Evolutionary conservation across 306 rosid genomes (phyloP).

Genomic region (Ormosia emarginata): DNA sequence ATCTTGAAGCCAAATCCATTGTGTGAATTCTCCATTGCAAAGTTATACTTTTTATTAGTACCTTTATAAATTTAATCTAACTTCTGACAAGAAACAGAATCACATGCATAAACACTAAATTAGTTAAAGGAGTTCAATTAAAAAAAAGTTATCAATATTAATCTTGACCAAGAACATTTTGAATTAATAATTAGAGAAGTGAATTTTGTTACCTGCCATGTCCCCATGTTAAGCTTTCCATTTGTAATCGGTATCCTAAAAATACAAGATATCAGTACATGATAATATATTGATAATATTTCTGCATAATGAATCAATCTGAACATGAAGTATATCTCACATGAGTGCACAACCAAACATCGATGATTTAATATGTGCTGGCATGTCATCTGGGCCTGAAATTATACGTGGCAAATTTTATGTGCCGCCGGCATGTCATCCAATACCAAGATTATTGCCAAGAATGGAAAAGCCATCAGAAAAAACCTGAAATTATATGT

Average conservation of each 20-base stretch:
- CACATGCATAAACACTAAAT: too few species aligned
- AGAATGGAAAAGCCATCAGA: background rate
- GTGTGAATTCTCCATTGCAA: too few species aligned
- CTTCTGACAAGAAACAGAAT: too few species aligned
- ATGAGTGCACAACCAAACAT: slow-evolving; percentile 86
- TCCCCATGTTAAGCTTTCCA: slow-evolving; percentile 96
- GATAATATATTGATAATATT: background rate
- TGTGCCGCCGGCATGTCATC: background rate
- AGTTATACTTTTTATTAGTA: too few species aligned
- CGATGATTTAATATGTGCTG: slow-evolving; percentile 94
- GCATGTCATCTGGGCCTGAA: slow-evolving; percentile 98
- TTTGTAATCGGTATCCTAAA: slow-evolving; percentile 81
- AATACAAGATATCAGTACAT: slow-evolving; percentile 19
- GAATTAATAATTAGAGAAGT: background rate
- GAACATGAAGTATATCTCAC: slow-evolving; percentile 36
- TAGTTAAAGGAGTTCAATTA: background rate
- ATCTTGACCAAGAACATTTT: background rate
- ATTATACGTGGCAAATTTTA: background rate
- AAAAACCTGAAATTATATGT: background rate
- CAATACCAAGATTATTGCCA: background rate
- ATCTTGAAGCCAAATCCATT: too few species aligned
- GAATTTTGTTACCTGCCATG: slow-evolving; percentile 75
- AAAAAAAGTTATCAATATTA: background rate
- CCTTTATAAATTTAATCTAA: too few species aligned
- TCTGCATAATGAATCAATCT: slow-evolving; percentile 15